Evolutionary conservation across 768 basidiomycete species (phyloP).

Genomic region (Dictyophora rubrovolvata): DNA sequence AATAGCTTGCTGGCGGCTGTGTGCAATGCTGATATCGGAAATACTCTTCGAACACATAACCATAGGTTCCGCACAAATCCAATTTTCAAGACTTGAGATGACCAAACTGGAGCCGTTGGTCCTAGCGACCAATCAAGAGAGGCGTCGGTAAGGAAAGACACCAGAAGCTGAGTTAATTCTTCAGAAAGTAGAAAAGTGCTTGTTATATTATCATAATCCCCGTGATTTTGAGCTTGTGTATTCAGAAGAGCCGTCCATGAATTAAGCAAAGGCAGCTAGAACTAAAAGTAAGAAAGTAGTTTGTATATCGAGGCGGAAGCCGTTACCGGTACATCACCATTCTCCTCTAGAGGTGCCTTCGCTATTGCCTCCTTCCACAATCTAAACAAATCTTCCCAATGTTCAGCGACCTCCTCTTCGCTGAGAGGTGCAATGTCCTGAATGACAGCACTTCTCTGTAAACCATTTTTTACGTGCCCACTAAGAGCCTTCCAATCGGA

Average conservation of each 20-base stretch:
- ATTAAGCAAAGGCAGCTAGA: not conserved
- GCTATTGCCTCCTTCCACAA: constrained; percentile 42
- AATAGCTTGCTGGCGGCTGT: constrained; percentile 38
- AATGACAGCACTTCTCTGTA: constrained; percentile 42
- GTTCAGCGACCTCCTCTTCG: constrained; percentile 42
- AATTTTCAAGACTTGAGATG: constrained; percentile 36
- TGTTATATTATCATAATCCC: constrained; percentile 27
- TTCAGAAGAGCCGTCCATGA: constrained; percentile 51
- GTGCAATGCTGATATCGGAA: constrained; percentile 33
- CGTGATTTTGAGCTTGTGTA: constrained; percentile 33
- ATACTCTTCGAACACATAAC: constrained; percentile 31
- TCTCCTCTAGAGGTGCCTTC: constrained; percentile 35
- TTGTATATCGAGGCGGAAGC: not conserved
- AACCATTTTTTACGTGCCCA: constrained; percentile 37
- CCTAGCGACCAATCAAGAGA: constrained; percentile 3
- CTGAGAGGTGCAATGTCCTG: constrained; percentile 49
- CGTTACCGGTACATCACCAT: constrained; percentile 42
- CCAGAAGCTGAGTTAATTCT: not conserved
- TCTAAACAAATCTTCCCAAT: constrained; percentile 39
- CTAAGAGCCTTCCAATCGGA: constrained; percentile 41
- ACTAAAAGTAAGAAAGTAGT: not conserved
- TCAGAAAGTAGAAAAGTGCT: constrained; percentile 21
- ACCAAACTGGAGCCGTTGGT: constrained; percentile 4
- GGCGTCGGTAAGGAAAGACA: not conserved
- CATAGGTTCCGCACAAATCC: constrained; percentile 49